A percentile compares a stretch with the other conserved stretches of the same genome.
Evolutionary conservation across 2,329 filamentous ascomycete genomes (phyloP).

Genomic region (Ophiostoma triangulosporum): DNA sequence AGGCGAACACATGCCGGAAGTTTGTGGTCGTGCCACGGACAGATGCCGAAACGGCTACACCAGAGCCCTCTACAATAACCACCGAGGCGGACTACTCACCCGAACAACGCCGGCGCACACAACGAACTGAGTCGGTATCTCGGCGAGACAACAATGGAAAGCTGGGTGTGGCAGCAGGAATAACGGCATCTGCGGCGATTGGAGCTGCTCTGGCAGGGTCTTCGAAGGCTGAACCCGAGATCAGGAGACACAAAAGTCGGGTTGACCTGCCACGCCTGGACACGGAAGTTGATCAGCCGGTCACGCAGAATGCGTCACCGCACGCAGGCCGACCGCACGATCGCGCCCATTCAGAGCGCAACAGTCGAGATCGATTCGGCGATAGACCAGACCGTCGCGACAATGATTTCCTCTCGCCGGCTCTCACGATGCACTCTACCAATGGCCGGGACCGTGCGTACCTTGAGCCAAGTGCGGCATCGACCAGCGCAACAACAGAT

Average conservation of each 20-base stretch:
- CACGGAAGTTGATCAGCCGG: slow-evolving; percentile 26
- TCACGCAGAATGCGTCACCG: slow-evolving; percentile 10
- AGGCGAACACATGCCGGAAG: slow-evolving; percentile 31
- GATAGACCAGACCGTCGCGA: slow-evolving; percentile 17
- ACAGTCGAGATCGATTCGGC: slow-evolving; percentile 13
- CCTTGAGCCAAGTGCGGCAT: slow-evolving; percentile 18
- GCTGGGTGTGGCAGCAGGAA: slow-evolving; percentile 3
- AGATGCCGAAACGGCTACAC: slow-evolving; percentile 14
- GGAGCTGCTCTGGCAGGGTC: not conserved
- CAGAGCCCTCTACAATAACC: not conserved
- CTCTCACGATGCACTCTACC: slow-evolving; percentile 27
- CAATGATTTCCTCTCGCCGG: slow-evolving; percentile 25
- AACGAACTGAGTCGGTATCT: not conserved
- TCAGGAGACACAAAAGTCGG: slow-evolving; percentile 23
- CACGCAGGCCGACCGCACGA: not conserved
- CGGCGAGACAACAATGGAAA: not conserved
- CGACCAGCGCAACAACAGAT: not conserved
- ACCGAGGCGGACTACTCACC: not conserved
- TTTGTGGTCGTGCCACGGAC: slow-evolving; percentile 16
- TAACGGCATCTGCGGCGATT: not conserved
- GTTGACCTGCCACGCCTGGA: slow-evolving; percentile 32
- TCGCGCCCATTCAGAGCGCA: not conserved
- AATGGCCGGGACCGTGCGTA: slow-evolving; percentile 31
- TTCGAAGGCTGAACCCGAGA: not conserved
- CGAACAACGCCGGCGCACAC: not conserved